Percentiles rank a stretch among this genome's conserved stretches.
Evolutionary conservation across 2,329 filamentous ascomycete genomes (phyloP).

Genomic region (Fusarium cicatricum): DNA sequence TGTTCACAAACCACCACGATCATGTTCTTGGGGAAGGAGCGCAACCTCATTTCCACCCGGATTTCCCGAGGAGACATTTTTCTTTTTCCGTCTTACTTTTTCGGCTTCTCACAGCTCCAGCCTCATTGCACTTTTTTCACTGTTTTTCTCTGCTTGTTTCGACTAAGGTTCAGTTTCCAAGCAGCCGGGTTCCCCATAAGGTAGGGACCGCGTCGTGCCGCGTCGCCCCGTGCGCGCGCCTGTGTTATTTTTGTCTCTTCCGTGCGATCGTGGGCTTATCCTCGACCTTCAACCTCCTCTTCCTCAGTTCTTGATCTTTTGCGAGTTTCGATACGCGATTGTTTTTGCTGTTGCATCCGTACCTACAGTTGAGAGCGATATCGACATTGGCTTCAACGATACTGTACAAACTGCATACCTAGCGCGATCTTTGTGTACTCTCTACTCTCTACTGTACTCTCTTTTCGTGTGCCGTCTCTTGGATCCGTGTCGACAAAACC

Average conservation of each 20-base stretch:
- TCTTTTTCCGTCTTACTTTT: constrained; percentile 18
- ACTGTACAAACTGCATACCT: constrained; percentile 1
- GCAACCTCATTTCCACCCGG: constrained; percentile 34
- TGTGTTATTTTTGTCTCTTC: constrained; percentile 9
- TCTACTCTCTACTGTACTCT: constrained; percentile 4
- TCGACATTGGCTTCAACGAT: constrained; percentile 8
- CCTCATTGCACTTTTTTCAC: constrained; percentile 19
- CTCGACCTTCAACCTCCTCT: not conserved
- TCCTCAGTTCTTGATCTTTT: not conserved
- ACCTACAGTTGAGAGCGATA: not conserved
- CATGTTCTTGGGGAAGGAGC: constrained; percentile 16
- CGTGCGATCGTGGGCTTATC: constrained; percentile 5
- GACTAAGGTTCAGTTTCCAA: constrained; percentile 7
- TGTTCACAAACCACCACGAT: constrained; percentile 7
- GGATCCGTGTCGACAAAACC: not conserved
- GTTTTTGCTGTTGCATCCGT: constrained; percentile 3
- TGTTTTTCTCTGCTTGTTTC: not conserved
- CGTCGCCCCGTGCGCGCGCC: constrained; percentile 17
- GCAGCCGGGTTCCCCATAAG: constrained; percentile 13
- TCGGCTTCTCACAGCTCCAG: not conserved
- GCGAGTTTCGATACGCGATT: not conserved
- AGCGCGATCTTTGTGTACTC: constrained; percentile 28
- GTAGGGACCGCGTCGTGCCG: constrained; percentile 30
- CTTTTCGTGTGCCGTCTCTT: not conserved
- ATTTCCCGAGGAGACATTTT: constrained; percentile 6